Conservation (phyloP, 306 rosid species). For the Alnus glutinosa region DNA sequence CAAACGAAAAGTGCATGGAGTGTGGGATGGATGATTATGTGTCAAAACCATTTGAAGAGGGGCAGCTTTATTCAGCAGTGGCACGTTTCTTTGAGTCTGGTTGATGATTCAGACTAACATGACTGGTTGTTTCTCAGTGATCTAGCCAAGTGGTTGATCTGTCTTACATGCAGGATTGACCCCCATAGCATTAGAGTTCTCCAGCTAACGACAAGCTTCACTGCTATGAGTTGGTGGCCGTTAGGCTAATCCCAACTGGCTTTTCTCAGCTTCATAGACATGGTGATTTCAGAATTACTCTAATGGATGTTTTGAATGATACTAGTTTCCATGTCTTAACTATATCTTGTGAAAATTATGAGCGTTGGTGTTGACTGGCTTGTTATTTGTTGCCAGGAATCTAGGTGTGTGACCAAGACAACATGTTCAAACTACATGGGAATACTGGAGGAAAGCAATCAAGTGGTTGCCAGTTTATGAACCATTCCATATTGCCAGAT, state of each 20-base stretch:
- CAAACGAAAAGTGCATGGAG: conserved; percentile 74
- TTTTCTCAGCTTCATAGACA: not conserved
- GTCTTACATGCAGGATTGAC: conserved; percentile 16
- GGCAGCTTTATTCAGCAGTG: conserved; percentile 68
- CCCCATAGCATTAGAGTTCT: conserved; percentile 10
- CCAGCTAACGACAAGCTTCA: conserved; percentile 14
- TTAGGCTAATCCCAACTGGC: conserved; percentile 22
- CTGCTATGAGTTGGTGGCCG: conserved; percentile 31
- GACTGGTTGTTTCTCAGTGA: conserved; percentile 18
- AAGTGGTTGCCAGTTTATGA: conserved; percentile 1
- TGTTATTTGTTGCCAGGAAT: conserved; percentile 24
- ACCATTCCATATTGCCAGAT: conserved; percentile 9
- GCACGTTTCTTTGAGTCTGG: conserved; percentile 53
- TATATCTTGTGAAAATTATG: not conserved
- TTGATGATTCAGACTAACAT: conserved; percentile 26
- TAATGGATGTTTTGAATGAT: conserved; percentile 13
- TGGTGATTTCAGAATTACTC: conserved; percentile 25
- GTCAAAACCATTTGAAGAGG: conserved; percentile 88
- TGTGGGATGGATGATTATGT: conserved; percentile 96
- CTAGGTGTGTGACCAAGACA: conserved; percentile 1
- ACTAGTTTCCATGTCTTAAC: not conserved
- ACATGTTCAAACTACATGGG: conserved; percentile 2
- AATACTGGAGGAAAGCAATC: not conserved
- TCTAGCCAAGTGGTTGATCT: conserved; percentile 21
- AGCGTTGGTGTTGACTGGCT: not conserved